Evolutionary conservation across 306 rosid genomes (phyloP).

Genomic region (Sphenostylis stenocarpa): DNA sequence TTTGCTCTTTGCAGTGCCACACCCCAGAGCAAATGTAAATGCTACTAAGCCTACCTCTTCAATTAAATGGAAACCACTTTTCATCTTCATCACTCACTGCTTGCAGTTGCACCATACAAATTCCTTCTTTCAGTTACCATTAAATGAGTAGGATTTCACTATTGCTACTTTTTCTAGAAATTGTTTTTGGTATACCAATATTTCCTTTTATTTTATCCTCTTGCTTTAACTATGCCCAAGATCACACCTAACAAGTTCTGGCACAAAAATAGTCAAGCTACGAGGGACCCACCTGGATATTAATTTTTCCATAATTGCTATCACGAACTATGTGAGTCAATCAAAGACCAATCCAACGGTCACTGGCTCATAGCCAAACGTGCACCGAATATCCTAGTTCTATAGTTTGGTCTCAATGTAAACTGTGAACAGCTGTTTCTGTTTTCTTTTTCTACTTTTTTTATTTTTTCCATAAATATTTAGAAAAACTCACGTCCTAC

Average conservation of each 20-base stretch:
- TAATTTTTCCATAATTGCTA: background rate
- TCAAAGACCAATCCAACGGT: conserved; percentile 21
- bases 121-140: conserved; percentile 8
- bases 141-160: conserved; percentile 8
- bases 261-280: background rate
- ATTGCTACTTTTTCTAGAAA: background rate
- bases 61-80: conserved; percentile 17
- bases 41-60: background rate
- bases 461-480: background rate
- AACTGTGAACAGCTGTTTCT: conserved; percentile 26
- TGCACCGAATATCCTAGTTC: background rate
- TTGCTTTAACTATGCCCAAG: conserved; percentile 8
- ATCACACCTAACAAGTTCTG: conserved; percentile 4
- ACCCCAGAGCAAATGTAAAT: background rate
- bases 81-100: conserved; percentile 17
- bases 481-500: too few species aligned
- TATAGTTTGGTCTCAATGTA: conserved; percentile 5
- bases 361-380: conserved; percentile 5
- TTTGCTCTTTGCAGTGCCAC: conserved; percentile 20
- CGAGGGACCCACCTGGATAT: conserved; percentile 16
- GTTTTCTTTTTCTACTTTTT: background rate
- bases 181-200: background rate
- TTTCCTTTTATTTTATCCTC: background rate
- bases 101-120: conserved; percentile 5
- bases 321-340: background rate